phyloP scores from a whole-genome alignment of 768 basidiomycete genomes.

The Coprinopsis strossmayeri region DNA sequence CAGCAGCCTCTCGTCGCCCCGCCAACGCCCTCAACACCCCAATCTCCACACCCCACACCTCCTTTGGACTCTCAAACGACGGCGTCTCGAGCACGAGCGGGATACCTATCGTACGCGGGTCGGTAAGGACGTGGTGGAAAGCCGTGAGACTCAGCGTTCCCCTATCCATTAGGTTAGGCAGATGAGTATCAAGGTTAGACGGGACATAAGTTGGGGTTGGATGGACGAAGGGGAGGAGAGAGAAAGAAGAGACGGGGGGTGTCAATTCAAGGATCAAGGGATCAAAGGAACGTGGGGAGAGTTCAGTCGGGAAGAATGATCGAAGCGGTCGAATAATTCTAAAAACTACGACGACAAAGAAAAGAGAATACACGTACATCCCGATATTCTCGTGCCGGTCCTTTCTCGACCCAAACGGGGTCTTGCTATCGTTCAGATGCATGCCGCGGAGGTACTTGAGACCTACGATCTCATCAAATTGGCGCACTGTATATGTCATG shows the following conservation, averaged over 20 bases:
- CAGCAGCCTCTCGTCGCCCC: conserved; percentile 7
- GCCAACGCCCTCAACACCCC: conserved; percentile 46
- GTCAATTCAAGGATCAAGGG: no score
- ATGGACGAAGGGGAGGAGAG: not conserved
- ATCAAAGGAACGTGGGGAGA: no score
- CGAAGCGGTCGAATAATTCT: not conserved
- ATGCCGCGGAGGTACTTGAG: conserved; percentile 70
- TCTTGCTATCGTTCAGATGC: conserved; percentile 84
- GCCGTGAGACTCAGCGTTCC: conserved; percentile 59
- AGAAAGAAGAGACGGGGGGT: no score
- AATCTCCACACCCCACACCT: conserved; percentile 73
- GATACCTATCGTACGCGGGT: conserved; percentile 59
- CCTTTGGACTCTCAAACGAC: conserved; percentile 49
- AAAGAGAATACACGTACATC: conserved; percentile 39
- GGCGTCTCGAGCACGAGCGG: conserved; percentile 85
- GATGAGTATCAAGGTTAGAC: not conserved
- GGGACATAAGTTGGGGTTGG: not conserved
- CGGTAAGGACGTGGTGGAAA: conserved; percentile 63
- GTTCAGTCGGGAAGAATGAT: not conserved
- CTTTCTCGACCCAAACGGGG: conserved; percentile 51
- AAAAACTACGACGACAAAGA: not conserved
- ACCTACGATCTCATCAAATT: conserved; percentile 67
- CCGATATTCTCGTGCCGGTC: conserved; percentile 87
- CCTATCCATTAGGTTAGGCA: conserved; percentile 25
- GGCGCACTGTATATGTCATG: conserved; percentile 49